Evolutionary conservation across 345 rosid species (phyloP).

Genomic region (Hypericum androsaemum): DNA sequence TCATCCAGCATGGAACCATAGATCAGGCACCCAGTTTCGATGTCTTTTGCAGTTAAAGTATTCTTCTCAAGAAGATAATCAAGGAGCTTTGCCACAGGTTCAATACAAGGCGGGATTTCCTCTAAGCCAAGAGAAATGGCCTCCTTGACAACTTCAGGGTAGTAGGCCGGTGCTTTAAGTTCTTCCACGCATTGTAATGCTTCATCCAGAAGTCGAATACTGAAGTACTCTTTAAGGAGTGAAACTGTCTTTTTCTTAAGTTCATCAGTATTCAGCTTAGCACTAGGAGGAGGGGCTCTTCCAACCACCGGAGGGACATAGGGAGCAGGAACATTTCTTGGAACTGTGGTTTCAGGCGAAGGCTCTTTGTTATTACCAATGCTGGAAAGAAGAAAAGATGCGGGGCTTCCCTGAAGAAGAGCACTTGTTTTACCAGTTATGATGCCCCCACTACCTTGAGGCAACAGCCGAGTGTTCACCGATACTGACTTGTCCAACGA

Average conservation of each 20-base stretch:
- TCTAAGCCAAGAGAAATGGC: slow-evolving; percentile 65
- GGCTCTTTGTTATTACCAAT: slow-evolving; percentile 15
- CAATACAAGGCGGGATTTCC: slow-evolving; percentile 53
- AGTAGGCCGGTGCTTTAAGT: slow-evolving; percentile 49
- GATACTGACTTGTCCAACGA: slow-evolving; percentile 38
- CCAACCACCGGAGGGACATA: slow-evolving; percentile 22
- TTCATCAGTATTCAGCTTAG: slow-evolving; percentile 28
- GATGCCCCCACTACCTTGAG: slow-evolving; percentile 28
- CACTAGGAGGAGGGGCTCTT: slow-evolving; percentile 23
- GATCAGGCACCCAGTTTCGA: slow-evolving; percentile 54
- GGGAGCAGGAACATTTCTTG: slow-evolving; percentile 19
- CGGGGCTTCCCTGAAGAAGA: slow-evolving; percentile 27
- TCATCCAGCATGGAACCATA: slow-evolving; percentile 71
- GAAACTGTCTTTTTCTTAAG: slow-evolving; percentile 56
- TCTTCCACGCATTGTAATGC: slow-evolving; percentile 71
- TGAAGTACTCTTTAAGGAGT: slow-evolving; percentile 68
- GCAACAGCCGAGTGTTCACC: slow-evolving; percentile 21
- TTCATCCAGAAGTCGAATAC: slow-evolving; percentile 43
- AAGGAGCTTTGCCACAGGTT: slow-evolving; percentile 39
- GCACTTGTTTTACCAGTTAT: slow-evolving; percentile 27
- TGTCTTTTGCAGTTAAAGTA: slow-evolving; percentile 37
- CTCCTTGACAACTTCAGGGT: slow-evolving; percentile 73
- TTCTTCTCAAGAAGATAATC: slow-evolving; percentile 39
- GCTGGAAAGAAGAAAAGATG: slow-evolving; percentile 15
- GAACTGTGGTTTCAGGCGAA: slow-evolving; percentile 11